Conservation (phyloP, 192 early-diverging fungal genomes). For the Gamsiella multidivaricata region DNA sequence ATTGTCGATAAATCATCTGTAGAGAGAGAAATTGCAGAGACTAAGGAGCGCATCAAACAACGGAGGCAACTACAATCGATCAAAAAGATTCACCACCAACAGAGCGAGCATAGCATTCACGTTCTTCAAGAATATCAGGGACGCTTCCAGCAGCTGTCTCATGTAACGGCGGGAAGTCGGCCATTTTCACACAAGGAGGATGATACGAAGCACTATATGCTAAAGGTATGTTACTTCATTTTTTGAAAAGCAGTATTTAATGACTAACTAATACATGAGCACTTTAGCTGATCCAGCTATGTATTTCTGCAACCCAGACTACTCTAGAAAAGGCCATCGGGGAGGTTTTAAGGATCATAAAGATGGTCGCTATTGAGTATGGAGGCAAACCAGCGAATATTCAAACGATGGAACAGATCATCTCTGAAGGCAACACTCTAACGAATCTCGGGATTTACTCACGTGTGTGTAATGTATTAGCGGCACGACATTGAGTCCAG, state of each 20-base stretch:
- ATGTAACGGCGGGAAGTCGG: no score
- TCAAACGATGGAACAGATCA: background rate
- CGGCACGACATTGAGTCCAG: background rate
- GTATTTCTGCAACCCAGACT: background rate
- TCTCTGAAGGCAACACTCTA: no score
- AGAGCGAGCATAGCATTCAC: conserved; percentile 8
- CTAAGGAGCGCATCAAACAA: conserved; percentile 27
- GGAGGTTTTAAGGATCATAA: conserved; percentile 1
- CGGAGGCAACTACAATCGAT: conserved; percentile 26
- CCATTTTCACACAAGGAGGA: no score
- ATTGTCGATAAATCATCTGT: background rate
- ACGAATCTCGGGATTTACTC: background rate
- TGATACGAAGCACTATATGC: background rate
- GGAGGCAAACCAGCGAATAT: background rate
- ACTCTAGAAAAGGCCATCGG: background rate
- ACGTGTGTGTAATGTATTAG: background rate
- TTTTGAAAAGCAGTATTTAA: background rate
- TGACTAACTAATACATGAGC: background rate
- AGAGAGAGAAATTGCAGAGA: conserved; percentile 35
- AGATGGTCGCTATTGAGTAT: conserved; percentile 22
- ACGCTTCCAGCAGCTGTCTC: background rate
- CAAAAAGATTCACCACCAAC: conserved; percentile 24
- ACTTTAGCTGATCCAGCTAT: no score
- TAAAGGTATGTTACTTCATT: conserved; percentile 4
- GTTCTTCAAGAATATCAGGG: conserved; percentile 16